Evolutionary conservation across 2,329 filamentous ascomycete genomes (phyloP), one percentile per base, ranked within the genome.

Genomic region (Tolypocladium endophyticum): DNA sequence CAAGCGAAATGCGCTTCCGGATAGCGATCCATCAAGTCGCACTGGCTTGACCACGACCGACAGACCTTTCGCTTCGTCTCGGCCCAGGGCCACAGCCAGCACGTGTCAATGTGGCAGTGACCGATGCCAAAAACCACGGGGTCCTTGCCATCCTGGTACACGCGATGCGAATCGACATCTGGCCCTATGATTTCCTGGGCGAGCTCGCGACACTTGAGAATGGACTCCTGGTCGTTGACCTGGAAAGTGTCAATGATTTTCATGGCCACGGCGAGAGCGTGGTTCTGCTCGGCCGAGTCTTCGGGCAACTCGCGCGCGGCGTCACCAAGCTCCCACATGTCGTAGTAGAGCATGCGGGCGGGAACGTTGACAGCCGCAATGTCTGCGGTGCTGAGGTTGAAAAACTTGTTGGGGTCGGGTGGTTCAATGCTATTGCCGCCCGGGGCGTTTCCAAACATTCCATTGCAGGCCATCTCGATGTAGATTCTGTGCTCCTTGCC

Each of bases 1-100:
- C 89, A 92, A 58, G 89, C 87, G 77, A 99, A 99, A 55, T 90
- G 87, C 68, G 96, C 87, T 76, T 99, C 94, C 0, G 92, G 91
- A 65, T 97, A 99, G 39, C 90, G 85, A 62, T 99, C 94, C 82
- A 99, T 91, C 67, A 99, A 78, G 69, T 96, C 88, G 73, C 92
- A 96, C 73, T 99, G 94, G 71, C 91, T 97, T 1, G 91, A 93
- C 94, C 94, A 99, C 12, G 92, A 97, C 54, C 94, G 86, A 25
- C 88, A 92, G 36, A 97, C 88, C 78, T 99, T 99, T 69, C 94
- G 89, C 77, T 95, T 97, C 0, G 94, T 97, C 78, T 99, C 94
- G 12, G 89, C 94, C 84, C 92, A 99, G 0, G 94, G 94, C 94
- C 94, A 99, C 41, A 99, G 81, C 94, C 94, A 99, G 74, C 93